These are phyloP conservation scores for Ustilago xerochloae DNA, from an alignment of 1,284 basidiomycete genomes.

Conservation along the genomic window DNA sequence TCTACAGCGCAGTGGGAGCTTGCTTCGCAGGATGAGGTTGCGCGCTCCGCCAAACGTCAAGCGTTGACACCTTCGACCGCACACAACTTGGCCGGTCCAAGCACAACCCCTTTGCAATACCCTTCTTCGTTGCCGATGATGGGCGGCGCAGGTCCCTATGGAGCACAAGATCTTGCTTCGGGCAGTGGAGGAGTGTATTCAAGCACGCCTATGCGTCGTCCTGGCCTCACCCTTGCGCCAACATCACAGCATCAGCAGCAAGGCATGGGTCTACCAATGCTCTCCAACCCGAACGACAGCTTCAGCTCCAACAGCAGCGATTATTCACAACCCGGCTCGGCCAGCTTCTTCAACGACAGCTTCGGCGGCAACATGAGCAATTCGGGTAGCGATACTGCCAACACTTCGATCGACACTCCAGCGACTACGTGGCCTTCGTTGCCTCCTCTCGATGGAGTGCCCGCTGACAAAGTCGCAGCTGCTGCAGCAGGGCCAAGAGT, in stretches of 20 bases:
- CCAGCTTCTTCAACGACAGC: conserved; percentile 49
- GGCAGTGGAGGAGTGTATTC: conserved; percentile 18
- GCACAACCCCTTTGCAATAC: conserved; percentile 13
- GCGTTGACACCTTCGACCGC: conserved; percentile 23
- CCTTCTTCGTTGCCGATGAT: conserved; percentile 8
- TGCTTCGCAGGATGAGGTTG: conserved; percentile 19
- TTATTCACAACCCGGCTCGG: conserved; percentile 42
- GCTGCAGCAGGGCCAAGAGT: background rate
- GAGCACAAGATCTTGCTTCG: conserved; percentile 12
- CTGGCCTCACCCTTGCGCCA: conserved; percentile 21
- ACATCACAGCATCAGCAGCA: conserved; percentile 7
- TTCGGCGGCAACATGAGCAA: conserved; percentile 40
- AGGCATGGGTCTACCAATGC: conserved; percentile 5
- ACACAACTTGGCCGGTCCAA: conserved; percentile 33
- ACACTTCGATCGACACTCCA: conserved; percentile 43
- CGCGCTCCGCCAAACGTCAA: conserved; percentile 25
- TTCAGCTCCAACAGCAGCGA: conserved; percentile 46
- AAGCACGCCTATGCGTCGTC: conserved; percentile 33
- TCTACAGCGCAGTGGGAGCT: conserved; percentile 14
- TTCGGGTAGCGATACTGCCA: conserved; percentile 39
- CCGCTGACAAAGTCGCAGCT: conserved; percentile 10
- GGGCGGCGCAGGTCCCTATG: conserved; percentile 7
- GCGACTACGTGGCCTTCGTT: conserved; percentile 34
- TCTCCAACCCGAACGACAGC: conserved; percentile 33
- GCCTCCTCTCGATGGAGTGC: conserved; percentile 19